These are phyloP conservation scores for Xylaria scruposa DNA, from an alignment of 495 filamentous ascomycete genomes.

Conservation along the genomic window DNA sequence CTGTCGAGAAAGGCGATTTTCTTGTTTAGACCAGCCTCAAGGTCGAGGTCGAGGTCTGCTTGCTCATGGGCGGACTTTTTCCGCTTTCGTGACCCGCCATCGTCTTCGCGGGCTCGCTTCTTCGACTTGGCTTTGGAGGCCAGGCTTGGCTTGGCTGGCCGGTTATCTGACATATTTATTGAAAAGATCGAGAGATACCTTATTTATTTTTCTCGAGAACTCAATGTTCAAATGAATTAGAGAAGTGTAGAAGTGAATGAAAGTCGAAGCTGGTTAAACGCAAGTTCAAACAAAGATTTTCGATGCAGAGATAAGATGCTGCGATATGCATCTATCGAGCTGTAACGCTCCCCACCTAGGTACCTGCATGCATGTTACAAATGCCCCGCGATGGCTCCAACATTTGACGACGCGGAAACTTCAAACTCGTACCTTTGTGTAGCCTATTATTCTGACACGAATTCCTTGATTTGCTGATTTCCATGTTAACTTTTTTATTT, in stretches of 20 bases:
- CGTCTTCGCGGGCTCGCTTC: slow-evolving; percentile 48
- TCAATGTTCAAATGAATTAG: not conserved
- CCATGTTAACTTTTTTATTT: too few species aligned
- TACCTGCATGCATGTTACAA: not conserved
- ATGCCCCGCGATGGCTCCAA: too few species aligned
- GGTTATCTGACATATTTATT: not conserved
- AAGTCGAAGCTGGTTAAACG: slow-evolving; percentile 12
- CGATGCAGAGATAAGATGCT: slow-evolving; percentile 32
- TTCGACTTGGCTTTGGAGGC: slow-evolving; percentile 40
- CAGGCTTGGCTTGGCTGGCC: not conserved
- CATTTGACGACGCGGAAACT: too few species aligned
- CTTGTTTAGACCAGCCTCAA: slow-evolving; percentile 75
- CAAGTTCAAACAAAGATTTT: slow-evolving; percentile 19
- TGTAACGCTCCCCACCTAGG: not conserved
- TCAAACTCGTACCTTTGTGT: too few species aligned
- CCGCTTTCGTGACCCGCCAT: slow-evolving; percentile 52
- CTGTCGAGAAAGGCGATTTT: slow-evolving; percentile 83
- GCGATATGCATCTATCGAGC: slow-evolving; percentile 27
- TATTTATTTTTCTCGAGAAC: not conserved
- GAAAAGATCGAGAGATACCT: not conserved
- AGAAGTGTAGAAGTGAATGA: not conserved
- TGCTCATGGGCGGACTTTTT: slow-evolving; percentile 63
- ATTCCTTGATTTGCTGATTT: too few species aligned
- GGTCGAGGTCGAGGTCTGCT: slow-evolving; percentile 65
- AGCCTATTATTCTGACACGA: too few species aligned